Evolutionary conservation across 371 early-diverging fungal genomes (phyloP), one percentile per base, ranked within the genome.

Genomic region (Lichtheimia ramosa): DNA sequence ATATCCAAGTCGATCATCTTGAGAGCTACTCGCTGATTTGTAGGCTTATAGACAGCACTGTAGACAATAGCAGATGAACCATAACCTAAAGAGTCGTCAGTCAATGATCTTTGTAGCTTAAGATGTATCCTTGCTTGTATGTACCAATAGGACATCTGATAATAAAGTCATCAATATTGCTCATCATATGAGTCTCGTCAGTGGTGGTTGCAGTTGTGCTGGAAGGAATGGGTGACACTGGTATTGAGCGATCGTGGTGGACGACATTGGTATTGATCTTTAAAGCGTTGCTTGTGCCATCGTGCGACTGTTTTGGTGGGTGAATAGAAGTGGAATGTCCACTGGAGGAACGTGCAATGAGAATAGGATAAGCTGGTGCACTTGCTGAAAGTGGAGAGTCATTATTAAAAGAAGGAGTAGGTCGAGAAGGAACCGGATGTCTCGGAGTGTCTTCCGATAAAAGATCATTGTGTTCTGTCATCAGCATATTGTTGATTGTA

Each of bases 1-100:
- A 87, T 83, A 69, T 96, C 96, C 66, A 96, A 68, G 68, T 96
- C 95, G 65, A 96, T 93, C 69, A 92, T 85, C 66, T 96, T 96
- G 43, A 94, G 79, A 24, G 92, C 92, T 7, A 96, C 91, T 40
- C 79, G 70, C 66, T 82, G 83, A 51, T 85, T 82, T 23, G 80
- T 46, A 10, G 93, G 93, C 56, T 83, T 88, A 68, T 91, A 94
- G 54, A 80, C 75, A 13, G 94, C 93, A 54, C 80, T 77, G 75
- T 91, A 92, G 0, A 94, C 96, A 21, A 89, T 81, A 0, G 95
- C 96, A 1, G 95, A 94, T 0, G 94, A 92, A 12, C 96, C 96
- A 74, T 89, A 93, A 3, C 96, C 95, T 92, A 48, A 24, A 27
- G 40, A 15, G 48, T n/a, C n/a, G 51, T 56, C 5, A 18, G 25